Evolutionary conservation across 2,329 filamentous ascomycete genomes (phyloP), one percentile per base, ranked within the genome.

Genomic region (Fusarium sp.): DNA sequence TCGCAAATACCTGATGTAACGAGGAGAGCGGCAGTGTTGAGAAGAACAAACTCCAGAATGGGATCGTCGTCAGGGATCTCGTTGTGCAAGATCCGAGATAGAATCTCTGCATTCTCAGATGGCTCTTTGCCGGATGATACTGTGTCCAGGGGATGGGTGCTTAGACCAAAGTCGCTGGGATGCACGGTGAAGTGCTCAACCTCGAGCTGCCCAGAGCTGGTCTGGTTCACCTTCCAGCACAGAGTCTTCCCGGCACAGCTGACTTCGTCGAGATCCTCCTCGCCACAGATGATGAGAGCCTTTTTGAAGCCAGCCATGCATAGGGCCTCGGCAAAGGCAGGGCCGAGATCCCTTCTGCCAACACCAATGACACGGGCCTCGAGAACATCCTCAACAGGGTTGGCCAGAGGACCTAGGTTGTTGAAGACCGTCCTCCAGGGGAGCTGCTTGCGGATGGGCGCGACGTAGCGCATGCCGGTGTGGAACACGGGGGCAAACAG

Each of bases 341-440:
- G 91, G 1, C 95, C 96, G 20, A 99, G 88, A 71, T 94, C 92
- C 75, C 90, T 88, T 65, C 96, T 89, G 17, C 94, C 95, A 26
- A 99, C 95, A 63, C 96, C 96, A n/a, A 99, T 88, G 59, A 99
- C 88, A 28, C 96, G 89, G 14, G 94, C 94, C 81, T 99, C 96
- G 60, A 99, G 88, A 34, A 87, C 78, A 71, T 89, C 88, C 74
- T 97, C 92, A 19, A 97, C 87, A 0, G 96, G 96, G 78, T 98
- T 98, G 44, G 94, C 91, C 26, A 99, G 84, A 0, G 96, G 96
- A 0, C 96, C 96, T 48, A 99, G 86, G 17, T 99, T 88, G 80
- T 99, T 99, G 88, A 99, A 99, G 70, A 99, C 95, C 3, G 96
- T 99, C 73, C 96, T 89, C 85, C 96, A 95, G 59, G 95, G 95